Base-by-base conservation (phyloP, 2,329 filamentous ascomycete genomes). In the Pseudogymnoascus sp. region DNA sequence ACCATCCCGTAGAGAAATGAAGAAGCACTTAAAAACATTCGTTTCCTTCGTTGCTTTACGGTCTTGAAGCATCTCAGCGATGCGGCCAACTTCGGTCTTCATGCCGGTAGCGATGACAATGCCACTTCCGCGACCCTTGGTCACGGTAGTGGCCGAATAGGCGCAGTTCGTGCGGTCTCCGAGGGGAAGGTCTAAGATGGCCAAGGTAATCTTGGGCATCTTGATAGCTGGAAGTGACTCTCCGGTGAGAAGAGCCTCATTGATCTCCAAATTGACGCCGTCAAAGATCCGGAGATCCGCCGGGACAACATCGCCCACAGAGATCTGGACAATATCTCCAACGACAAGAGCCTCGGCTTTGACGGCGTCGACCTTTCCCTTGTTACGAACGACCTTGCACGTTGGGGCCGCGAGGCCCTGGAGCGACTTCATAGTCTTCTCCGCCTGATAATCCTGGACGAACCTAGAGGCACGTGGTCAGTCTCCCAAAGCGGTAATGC, bases 71-170 rank as follows among this genome's bases (percentile, higher is more conserved):
- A 89, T 81, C 63, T 81, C 82, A 65, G 90, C 89, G 69, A 92
- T 91, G 71, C 85, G 85, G 69, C 90, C 90, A 63, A 92, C 87
- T 75, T 91, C 86, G 21, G 89, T 92, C 65, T 81, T 75, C 87
- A 91, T 90, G 48, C 85, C 88, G n/a, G 85, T 89, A 31, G 84
- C 81, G 61, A 87, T 82, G 60, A 90, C 87, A 62, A 91, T 83
- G 65, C 88, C 88, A 11, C 79, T 85, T 60, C 84, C 88, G 64
- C 88, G 84, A 61, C 89, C 88, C 66, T 86, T 85, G 3, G 87
- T 89, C 69, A 91, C 82, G n/a, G 85, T 88, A 67, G 86, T 89
- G 64, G 86, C 87, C 63, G 86, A 88, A 74, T 88, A 91, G 43
- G 84, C 84, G 74, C 90, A 83, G 73, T 91, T 91, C 69, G 83